Conservation (phyloP, 352 stramenopile species). For the Discostella stelligera region DNA sequence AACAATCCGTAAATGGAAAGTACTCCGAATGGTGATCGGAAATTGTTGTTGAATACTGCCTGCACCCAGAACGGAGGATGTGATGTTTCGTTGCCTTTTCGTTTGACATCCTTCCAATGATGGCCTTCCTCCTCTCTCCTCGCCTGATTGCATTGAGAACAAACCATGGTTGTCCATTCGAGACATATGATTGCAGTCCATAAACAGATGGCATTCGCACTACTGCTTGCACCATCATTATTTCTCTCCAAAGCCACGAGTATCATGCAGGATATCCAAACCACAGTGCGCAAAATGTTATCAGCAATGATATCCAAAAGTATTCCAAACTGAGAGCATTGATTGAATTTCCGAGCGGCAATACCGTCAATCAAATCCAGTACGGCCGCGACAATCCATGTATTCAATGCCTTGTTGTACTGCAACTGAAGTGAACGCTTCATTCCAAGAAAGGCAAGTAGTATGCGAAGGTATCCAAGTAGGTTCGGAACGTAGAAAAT, state of each 20-base stretch:
- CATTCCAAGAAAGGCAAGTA: conserved; percentile 52
- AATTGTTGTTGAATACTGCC: conserved; percentile 63
- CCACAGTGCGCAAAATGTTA: conserved; percentile 56
- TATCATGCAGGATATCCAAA: conserved; percentile 52
- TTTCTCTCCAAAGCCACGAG: conserved; percentile 6
- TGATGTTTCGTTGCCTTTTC: conserved; percentile 12
- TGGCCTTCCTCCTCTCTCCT: not conserved
- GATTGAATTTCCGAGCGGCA: conserved; percentile 50
- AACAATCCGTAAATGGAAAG: conserved; percentile 65
- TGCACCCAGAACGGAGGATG: conserved; percentile 46
- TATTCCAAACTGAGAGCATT: conserved; percentile 61
- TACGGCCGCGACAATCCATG: conserved; percentile 49
- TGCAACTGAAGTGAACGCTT: conserved; percentile 28
- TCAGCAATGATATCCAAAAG: conserved; percentile 65
- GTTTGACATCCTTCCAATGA: conserved; percentile 60
- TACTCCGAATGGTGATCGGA: conserved; percentile 37
- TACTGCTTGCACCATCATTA: not conserved
- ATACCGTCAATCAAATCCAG: conserved; percentile 68
- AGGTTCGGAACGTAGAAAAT: conserved; percentile 58
- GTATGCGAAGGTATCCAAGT: conserved; percentile 56
- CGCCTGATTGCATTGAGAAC: conserved; percentile 50
- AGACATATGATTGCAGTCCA: conserved; percentile 41
- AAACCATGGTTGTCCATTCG: conserved; percentile 69
- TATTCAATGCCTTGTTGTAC: conserved; percentile 30
- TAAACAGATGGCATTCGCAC: conserved; percentile 5